Conservation (phyloP, 2,329 filamentous ascomycete genomes). For the Penicillium sp. region DNA sequence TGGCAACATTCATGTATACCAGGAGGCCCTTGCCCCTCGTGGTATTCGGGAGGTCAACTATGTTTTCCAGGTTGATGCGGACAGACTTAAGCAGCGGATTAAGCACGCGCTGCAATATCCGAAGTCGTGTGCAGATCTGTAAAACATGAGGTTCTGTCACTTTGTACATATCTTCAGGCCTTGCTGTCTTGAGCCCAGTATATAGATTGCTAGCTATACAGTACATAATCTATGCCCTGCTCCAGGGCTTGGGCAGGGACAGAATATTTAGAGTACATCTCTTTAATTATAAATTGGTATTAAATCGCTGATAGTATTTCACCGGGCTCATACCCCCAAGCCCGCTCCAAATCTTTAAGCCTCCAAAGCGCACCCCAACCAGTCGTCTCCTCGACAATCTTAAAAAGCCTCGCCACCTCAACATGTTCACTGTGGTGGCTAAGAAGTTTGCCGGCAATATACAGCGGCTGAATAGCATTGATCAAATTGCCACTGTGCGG, state of each 20-base stretch:
- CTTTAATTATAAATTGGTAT: not conserved
- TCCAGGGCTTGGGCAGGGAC: too few species aligned
- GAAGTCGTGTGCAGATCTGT: slow-evolving; percentile 15
- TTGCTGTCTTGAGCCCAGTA: too few species aligned
- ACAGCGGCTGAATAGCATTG: slow-evolving; percentile 59
- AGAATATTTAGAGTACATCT: too few species aligned
- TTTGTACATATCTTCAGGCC: not conserved
- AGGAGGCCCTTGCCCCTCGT: slow-evolving; percentile 40
- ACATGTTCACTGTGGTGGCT: slow-evolving; percentile 49
- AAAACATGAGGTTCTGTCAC: too few species aligned
- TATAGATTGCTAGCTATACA: not conserved
- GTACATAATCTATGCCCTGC: too few species aligned
- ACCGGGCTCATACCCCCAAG: slow-evolving; percentile 28
- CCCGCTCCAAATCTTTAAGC: slow-evolving; percentile 49
- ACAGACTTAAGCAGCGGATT: slow-evolving; percentile 36
- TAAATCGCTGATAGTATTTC: slow-evolving; percentile 24
- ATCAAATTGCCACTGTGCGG: slow-evolving; percentile 55
- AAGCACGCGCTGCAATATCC: slow-evolving; percentile 36
- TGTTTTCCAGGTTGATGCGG: slow-evolving; percentile 40
- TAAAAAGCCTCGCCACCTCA: slow-evolving; percentile 40
- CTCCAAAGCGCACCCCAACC: slow-evolving; percentile 56
- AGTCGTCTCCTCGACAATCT: slow-evolving; percentile 51
- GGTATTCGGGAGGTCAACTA: slow-evolving; percentile 41
- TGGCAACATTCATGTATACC: slow-evolving; percentile 47
- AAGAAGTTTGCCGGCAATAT: slow-evolving; percentile 54